Evolutionary conservation across 345 rosid species (phyloP), one percentile per base, ranked within the genome.

Genomic region (Salix purpurea): DNA sequence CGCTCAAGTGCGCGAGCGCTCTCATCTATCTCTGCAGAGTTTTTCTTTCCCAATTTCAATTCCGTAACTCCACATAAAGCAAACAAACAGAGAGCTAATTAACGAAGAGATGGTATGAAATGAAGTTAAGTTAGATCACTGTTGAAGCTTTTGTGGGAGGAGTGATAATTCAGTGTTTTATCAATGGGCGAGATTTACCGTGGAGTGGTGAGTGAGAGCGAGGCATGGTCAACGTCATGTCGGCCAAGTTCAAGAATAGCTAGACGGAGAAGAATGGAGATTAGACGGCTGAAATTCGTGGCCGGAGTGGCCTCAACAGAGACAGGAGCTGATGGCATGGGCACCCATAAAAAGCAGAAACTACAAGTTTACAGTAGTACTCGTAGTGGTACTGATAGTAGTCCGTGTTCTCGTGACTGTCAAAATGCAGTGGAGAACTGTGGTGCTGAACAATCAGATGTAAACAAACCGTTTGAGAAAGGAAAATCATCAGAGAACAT

Each of bases 211-310:
- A 88, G 81, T 75, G 92, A 85, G 40, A 77, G 77, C 30, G 83
- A 87, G 52, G 60, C 79, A 6, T 36, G 73, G 9, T 13, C 85
- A 13, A 16, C 76, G 74, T 66, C 70, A 74, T 76, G 85, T 65
- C 80, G 83, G 71, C 40, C 82, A n/a, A 83, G 82, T 65, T 74
- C 90, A 3, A 85, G 88, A 56, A 88, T 83, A 0, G 86, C 89
- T 9, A 85, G 97, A 81, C 85, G 93, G 67, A 78, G 92, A 74
- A 84, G 93, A 74, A 90, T 90, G 88, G 94, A 91, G 77, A 84
- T 87, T 61, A 85, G 90, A 54, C 73, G 90, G 77, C 81, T 86
- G 71, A 89, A 82, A 81, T 77, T 88, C 64, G 89, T 87, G 2
- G 58, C 85, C 23, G 75, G 80, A 7, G 77, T 65, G 83, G 76